phyloP scores from a whole-genome alignment of 2,329 filamentous ascomycete species.

The Ascochyta viciae-villosae region DNA sequence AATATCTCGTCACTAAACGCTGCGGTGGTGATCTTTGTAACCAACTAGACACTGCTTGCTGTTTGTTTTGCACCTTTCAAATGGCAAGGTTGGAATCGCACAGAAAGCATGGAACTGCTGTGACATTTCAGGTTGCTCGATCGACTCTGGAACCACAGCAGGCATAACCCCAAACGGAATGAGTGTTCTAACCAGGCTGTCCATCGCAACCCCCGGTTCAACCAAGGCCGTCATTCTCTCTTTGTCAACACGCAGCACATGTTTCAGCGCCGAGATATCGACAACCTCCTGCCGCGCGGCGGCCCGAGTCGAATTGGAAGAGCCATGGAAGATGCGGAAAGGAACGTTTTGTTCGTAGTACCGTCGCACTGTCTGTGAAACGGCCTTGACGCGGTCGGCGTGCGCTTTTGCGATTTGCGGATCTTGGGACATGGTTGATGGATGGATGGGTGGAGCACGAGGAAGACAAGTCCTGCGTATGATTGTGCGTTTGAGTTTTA shows the following conservation, averaged over 20 bases:
- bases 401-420: slow-evolving; percentile 5
- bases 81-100: too few relatives aligned
- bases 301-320: slow-evolving; percentile 52
- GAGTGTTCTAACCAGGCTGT: slow-evolving; percentile 63
- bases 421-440: not conserved
- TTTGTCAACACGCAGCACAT: slow-evolving; percentile 52
- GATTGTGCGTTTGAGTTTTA: not conserved
- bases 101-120: too few relatives aligned
- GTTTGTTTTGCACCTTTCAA: too few relatives aligned
- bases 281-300: slow-evolving; percentile 27
- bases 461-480: not conserved
- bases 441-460: not conserved
- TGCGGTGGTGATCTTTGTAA: too few relatives aligned
- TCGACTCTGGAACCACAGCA: slow-evolving; percentile 69
- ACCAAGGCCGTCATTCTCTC: slow-evolving; percentile 56
- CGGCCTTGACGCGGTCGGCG: slow-evolving; percentile 15
- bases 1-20: too few relatives aligned
- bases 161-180: slow-evolving; percentile 59
- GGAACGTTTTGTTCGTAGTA: slow-evolving; percentile 19
- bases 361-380: slow-evolving; percentile 12
- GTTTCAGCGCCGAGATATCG: slow-evolving; percentile 53
- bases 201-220: slow-evolving; percentile 72
- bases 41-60: too few relatives aligned
- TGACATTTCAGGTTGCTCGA: too few relatives aligned
- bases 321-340: slow-evolving; percentile 61